Evolutionary conservation across 2,329 filamentous ascomycete species (phyloP), one percentile per base, ranked within the genome.

Genomic region (Colletotrichum endophyticum): DNA sequence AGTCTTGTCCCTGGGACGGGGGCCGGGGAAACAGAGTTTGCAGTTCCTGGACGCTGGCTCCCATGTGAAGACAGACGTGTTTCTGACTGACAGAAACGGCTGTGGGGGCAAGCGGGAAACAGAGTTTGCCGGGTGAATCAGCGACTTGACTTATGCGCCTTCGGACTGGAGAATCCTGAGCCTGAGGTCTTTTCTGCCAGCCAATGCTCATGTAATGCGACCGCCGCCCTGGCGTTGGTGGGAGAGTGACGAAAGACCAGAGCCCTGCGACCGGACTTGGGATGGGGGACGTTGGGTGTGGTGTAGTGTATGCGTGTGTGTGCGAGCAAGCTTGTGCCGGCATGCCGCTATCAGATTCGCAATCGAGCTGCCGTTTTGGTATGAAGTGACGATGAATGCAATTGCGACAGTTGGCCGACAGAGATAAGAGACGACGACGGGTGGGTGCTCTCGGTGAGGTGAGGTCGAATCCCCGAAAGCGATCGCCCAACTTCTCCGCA

Each of bases 41-140:
- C 11, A 73, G 64, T 76, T 73, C 73, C 70, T 73, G 70, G 66
- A 68, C 64, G 36, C 44, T 61, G 70, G 11, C 70, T 76, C 72
- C 73, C 73, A 73, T 76, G 70, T 73, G 73, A 76, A 76, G 64
- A 70, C 59, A 66, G 27, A 61, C 22, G 57, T 76, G 64, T 73
- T 68, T 73, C 59, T 53, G 70, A 69, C 70, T 66, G 70, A 76
- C 70, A 76, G 70, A 76, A 73, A 73, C 64, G 73, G 73, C 49
- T 70, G 59, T 76, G 73, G 73, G 70, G 49, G 64, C 28, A 73
- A 19, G 64, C 59, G 49, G 49, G 16, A 66, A 73, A 70, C 39
- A 76, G 36, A 76, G 70, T 76, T 76, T 76, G 70, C 73, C 32
- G 34, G 70, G 44, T 76, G 70, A 76, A 76, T 76, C 73, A 73